Percentiles rank a stretch among this genome's conserved stretches.
These are phyloP conservation scores for Teunomyces pallodes DNA, from an alignment of 805 yeast species.

Conservation along the genomic window DNA sequence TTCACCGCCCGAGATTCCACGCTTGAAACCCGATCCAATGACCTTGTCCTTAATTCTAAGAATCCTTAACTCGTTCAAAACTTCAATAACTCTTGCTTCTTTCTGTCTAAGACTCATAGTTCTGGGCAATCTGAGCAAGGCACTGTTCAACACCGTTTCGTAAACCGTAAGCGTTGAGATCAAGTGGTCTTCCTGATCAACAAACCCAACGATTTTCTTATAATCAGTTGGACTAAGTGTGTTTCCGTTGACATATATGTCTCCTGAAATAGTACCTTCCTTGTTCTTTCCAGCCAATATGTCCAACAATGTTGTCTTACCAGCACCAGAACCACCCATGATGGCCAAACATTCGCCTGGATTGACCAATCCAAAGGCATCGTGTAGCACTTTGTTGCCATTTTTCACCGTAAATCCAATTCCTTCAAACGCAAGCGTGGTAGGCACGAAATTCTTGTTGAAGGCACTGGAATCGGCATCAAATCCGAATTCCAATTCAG, in stretches of 20 bases:
- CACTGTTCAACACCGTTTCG: slow-evolving; percentile 92
- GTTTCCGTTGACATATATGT: slow-evolving; percentile 74
- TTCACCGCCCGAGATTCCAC: slow-evolving; percentile 95
- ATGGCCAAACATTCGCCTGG: slow-evolving; percentile 92
- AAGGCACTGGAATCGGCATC: slow-evolving; percentile 38
- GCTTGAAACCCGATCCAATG: slow-evolving; percentile 82
- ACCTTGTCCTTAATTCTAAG: slow-evolving; percentile 77
- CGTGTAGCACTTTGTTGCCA: slow-evolving; percentile 55
- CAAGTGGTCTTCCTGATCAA: slow-evolving; percentile 90
- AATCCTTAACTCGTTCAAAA: slow-evolving; percentile 81
- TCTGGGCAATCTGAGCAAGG: slow-evolving; percentile 81
- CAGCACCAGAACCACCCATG: slow-evolving; percentile 99
- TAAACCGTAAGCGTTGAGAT: slow-evolving; percentile 93
- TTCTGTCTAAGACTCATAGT: slow-evolving; percentile 73
- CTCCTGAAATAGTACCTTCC: slow-evolving; percentile 67
- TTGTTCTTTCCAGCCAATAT: slow-evolving; percentile 87
- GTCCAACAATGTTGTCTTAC: slow-evolving; percentile 90
- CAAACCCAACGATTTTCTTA: slow-evolving; percentile 81
- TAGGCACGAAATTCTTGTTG: slow-evolving; percentile 57
- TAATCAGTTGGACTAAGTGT: slow-evolving; percentile 42
- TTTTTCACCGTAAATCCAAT: slow-evolving; percentile 54
- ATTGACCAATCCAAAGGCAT: slow-evolving; percentile 70
- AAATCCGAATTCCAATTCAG: slow-evolving; percentile 27
- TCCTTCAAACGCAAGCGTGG: slow-evolving; percentile 72
- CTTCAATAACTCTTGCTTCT: slow-evolving; percentile 76